These are phyloP conservation scores for Citrus trifoliata DNA, from an alignment of 345 rosid species.

Conservation along the genomic window DNA sequence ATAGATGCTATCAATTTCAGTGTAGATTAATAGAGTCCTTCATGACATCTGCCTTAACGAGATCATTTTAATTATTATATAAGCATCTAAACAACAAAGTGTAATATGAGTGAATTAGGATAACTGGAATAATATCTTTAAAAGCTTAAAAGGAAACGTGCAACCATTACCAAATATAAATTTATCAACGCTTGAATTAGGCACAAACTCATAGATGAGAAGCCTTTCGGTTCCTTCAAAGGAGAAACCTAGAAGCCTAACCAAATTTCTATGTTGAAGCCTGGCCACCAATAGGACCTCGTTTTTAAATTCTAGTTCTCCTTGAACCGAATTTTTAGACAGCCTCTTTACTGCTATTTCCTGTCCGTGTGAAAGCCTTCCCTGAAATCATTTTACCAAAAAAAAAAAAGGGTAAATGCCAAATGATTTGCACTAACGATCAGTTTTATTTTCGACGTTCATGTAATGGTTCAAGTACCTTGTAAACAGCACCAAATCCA, in stretches of 20 bases:
- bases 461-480: constrained; percentile 20
- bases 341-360: constrained; percentile 52
- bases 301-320: constrained; percentile 44
- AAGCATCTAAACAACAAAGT: too few species aligned
- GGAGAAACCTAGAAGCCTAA: not conserved
- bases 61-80: too few species aligned
- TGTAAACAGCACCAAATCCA: constrained; percentile 62
- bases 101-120: not conserved
- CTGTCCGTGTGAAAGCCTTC: constrained; percentile 29
- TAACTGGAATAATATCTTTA: not conserved
- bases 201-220: constrained; percentile 43
- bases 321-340: constrained; percentile 34
- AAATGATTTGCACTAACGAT: not conserved
- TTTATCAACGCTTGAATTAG: constrained; percentile 39
- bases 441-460: not conserved
- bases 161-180: constrained; percentile 23
- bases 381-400: constrained; percentile 21
- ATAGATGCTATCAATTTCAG: too few species aligned
- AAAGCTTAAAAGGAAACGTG: not conserved
- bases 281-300: constrained; percentile 42
- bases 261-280: constrained; percentile 52
- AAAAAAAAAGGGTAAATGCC: not conserved
- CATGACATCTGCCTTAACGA: too few species aligned
- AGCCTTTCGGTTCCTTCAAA: constrained; percentile 37
- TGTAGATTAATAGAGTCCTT: too few species aligned